These are phyloP conservation scores for Colletotrichum higginsianum DNA, from an alignment of 2,329 filamentous ascomycete genomes.

Conservation along the genomic window DNA sequence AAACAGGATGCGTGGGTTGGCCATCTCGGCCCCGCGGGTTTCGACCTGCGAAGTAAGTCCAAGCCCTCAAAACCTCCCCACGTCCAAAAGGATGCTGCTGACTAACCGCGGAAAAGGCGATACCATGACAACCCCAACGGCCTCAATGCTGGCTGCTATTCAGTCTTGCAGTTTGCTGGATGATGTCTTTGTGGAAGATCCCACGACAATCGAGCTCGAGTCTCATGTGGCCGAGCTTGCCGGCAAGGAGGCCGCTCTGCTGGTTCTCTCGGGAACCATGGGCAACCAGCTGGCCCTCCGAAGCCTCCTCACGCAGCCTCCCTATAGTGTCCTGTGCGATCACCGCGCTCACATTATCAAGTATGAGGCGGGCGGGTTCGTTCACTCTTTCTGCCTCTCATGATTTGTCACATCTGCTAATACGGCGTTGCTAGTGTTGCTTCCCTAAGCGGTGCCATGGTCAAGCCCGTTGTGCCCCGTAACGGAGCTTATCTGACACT, in stretches of 20 bases:
- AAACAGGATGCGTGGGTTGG: slow-evolving; percentile 54
- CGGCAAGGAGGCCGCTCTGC: slow-evolving; percentile 81
- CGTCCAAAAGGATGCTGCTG: background rate
- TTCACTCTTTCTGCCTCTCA: slow-evolving; percentile 17
- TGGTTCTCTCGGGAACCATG: slow-evolving; percentile 94
- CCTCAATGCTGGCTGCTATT: slow-evolving; percentile 87
- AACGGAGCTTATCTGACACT: slow-evolving; percentile 84
- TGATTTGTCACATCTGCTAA: slow-evolving; percentile 4
- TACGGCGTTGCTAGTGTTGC: slow-evolving; percentile 71
- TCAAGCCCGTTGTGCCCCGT: slow-evolving; percentile 75
- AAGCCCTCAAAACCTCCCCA: background rate
- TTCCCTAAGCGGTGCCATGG: slow-evolving; percentile 78
- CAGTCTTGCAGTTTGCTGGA: slow-evolving; percentile 82
- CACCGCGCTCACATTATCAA: slow-evolving; percentile 82
- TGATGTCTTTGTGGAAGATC: slow-evolving; percentile 87
- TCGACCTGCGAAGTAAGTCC: slow-evolving; percentile 58
- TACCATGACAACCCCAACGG: slow-evolving; percentile 79
- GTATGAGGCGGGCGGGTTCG: slow-evolving; percentile 74
- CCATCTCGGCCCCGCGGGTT: slow-evolving; percentile 54
- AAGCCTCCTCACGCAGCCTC: slow-evolving; percentile 83
- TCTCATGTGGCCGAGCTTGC: slow-evolving; percentile 80
- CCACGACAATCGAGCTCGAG: slow-evolving; percentile 83
- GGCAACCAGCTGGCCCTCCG: slow-evolving; percentile 90
- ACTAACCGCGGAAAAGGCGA: slow-evolving; percentile 57
- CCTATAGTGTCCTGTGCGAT: slow-evolving; percentile 86